These are phyloP conservation scores for Coelastrella sp. DNA, from an alignment of 139 green algal species.

Conservation along the genomic window DNA sequence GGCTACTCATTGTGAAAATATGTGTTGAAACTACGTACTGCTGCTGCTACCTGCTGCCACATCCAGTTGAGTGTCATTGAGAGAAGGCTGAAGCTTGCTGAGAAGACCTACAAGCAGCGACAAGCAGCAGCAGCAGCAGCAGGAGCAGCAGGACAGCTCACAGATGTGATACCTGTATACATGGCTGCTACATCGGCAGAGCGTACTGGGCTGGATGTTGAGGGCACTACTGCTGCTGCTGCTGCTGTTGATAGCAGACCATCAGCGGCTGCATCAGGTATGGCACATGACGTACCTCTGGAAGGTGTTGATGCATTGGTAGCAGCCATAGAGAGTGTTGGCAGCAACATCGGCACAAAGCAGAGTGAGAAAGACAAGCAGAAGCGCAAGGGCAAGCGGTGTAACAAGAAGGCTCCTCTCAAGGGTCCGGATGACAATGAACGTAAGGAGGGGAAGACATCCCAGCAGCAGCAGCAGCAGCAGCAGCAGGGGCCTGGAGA, in stretches of 20 bases:
- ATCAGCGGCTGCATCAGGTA: background rate
- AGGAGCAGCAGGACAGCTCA: background rate
- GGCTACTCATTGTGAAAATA: no score
- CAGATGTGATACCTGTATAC: background rate
- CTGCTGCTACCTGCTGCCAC: background rate
- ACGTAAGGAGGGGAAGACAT: no score
- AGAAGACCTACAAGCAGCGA: background rate
- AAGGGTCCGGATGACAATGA: no score
- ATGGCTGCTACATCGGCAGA: background rate
- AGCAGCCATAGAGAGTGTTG: conserved; percentile 10
- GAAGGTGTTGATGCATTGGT: conserved; percentile 22
- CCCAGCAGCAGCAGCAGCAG: background rate
- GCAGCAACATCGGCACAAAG: no score
- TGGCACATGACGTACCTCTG: no score
- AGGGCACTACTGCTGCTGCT: background rate
- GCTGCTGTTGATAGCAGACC: background rate
- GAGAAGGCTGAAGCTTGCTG: conserved; percentile 15
- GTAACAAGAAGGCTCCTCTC: no score
- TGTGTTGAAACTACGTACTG: background rate
- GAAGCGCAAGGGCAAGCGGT: no score
- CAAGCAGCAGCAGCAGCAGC: background rate
- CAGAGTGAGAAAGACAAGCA: no score
- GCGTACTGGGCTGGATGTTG: background rate
- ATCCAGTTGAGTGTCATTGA: conserved; percentile 11
- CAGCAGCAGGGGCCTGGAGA: background rate